Evolutionary conservation across 2,329 filamentous ascomycete genomes (phyloP).

Genomic region (Mollisiaceae sp.): DNA sequence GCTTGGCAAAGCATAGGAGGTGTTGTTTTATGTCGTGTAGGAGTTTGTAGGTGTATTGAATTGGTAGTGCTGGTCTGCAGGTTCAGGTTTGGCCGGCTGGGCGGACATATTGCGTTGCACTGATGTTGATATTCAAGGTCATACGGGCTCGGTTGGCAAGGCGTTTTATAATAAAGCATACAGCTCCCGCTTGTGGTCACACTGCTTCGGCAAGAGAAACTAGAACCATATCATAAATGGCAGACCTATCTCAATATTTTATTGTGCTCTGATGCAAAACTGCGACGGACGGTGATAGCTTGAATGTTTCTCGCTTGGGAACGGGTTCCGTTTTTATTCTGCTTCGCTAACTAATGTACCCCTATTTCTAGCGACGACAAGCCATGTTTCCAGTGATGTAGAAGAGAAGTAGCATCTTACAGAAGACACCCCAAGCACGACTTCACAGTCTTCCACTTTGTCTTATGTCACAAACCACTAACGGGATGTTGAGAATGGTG

Average conservation of each 20-base stretch:
- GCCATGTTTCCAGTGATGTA: neutral
- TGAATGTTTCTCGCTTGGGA: neutral
- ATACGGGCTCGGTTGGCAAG: neutral
- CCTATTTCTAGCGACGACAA: neutral
- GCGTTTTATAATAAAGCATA: neutral
- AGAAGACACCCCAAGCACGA: too few species aligned
- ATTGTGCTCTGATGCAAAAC: neutral
- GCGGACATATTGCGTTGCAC: neutral
- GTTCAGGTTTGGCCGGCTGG: neutral
- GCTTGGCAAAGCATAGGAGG: constrained; percentile 77
- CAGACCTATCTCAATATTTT: neutral
- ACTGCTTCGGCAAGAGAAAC: too few species aligned
- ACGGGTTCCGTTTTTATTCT: neutral
- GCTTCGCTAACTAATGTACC: neutral
- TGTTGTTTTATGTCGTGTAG: neutral
- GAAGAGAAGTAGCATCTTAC: too few species aligned
- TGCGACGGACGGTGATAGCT: neutral
- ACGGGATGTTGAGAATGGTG: too few species aligned
- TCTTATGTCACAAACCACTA: too few species aligned
- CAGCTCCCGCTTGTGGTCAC: neutral
- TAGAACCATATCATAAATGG: neutral
- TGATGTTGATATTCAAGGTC: neutral
- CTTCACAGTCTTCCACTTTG: too few species aligned
- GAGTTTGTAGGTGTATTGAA: neutral
- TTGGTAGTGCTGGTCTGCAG: constrained; percentile 8